Conservation (phyloP, 805 yeast genomes). For the Phaffomyces opuntiae region DNA sequence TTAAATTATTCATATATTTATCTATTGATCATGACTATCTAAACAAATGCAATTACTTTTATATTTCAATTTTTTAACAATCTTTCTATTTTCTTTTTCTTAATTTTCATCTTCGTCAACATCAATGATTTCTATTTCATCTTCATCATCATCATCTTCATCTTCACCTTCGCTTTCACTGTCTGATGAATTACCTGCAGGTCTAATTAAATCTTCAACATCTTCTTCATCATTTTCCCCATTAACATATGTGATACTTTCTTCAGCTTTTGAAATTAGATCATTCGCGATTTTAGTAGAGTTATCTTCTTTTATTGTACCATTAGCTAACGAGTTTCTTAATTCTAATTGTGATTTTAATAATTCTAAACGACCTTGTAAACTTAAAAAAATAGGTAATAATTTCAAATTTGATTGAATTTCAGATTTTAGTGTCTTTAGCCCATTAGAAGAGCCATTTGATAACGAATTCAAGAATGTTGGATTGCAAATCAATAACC, state of each 20-base stretch:
- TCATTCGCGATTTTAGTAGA: background rate
- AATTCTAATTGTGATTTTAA: constrained; percentile 68
- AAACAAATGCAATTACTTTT: background rate
- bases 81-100: no score
- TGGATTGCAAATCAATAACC: constrained; percentile 68
- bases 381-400: constrained; percentile 62
- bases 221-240: constrained; percentile 40
- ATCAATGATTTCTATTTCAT: background rate
- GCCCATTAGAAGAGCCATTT: constrained; percentile 23
- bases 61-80: background rate
- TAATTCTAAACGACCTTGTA: constrained; percentile 82
- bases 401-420: constrained; percentile 48
- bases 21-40: background rate
- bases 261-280: constrained; percentile 24
- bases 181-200: constrained; percentile 15
- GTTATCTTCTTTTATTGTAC: constrained; percentile 25
- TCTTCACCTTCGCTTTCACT: constrained; percentile 30
- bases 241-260: constrained; percentile 27
- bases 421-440: constrained; percentile 51
- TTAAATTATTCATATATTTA: background rate
- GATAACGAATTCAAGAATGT: constrained; percentile 14
- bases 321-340: constrained; percentile 44
- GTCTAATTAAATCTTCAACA: constrained; percentile 23
- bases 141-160: constrained; percentile 19
- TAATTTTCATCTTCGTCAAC: no score